Base-by-base conservation (phyloP, 805 yeast species). In the Kazachstania africana region DNA sequence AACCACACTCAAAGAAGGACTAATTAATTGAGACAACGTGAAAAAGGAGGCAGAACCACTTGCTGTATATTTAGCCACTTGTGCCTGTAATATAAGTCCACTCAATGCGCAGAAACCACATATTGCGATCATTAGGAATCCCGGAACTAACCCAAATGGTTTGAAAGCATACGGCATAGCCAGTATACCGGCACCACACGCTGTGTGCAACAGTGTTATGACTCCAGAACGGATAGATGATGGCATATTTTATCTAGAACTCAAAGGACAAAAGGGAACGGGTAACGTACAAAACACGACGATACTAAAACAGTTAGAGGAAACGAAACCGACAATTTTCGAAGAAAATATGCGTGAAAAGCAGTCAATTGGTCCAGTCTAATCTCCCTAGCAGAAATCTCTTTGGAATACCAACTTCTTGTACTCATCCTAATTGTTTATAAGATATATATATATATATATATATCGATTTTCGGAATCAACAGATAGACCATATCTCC, bases 141-240 rank as follows among this genome's bases (percentile, higher is more conserved):
- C 57, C 4, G 40, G 42, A 4, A 50, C 15, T 8, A 55, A 35
- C 13, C 61, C 61, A 33, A 50, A 53, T 9, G 60, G 55, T 28
- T 43, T 48, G 55, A 78, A 74, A 1, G 84, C 81, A 38, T 64
- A 74, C 0, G 91, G 87, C 59, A 80, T 70, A 10, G 87, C 83
- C 16, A 80, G 63, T 26, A 79, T 61, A 1, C 93, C 93, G 0
- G 91, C 84, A 6, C 61, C 61, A 24, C 60, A 52, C 12, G 59
- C 57, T 5, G 61, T 56, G 31, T 56, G 61, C 5, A 56, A 35
- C 20, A 56, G 31, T 2, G 61, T 55, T 10, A 55, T 30, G 5
- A 48, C 49, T 22, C 60, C 61, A 14, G 59, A 49, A 23, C 41
- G 42, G 12, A 40, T 37, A 12, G 42, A 39, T 2, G 55, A 46